Base-by-base conservation (phyloP, 2,329 filamentous ascomycete genomes). In the Cladophialophora yegresii region DNA sequence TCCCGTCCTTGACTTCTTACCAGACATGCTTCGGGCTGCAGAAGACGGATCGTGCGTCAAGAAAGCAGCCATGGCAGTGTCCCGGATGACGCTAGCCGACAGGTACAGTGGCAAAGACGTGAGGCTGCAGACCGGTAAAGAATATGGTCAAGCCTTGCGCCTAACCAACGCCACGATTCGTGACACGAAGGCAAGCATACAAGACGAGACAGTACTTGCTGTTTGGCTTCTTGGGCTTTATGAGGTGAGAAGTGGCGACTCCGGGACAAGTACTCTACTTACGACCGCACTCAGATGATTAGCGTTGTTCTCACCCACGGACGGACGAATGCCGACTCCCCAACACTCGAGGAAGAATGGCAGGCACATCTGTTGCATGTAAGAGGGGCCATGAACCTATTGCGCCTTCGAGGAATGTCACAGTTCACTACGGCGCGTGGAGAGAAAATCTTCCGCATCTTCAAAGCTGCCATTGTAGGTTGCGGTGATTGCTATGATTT, bases 141-240 rank as follows among this genome's bases (percentile, higher is more conserved):
- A 71, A 33, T 71, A 71, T 54, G 63, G 62, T 43, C 57, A 66
- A 30, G 69, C 69, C 10, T 49, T 71, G 20, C 62, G 40, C 22
- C 60, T 66, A 40, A 62, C 67, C 45, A 64, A 64, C 10, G 59
- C 60, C 10, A 67, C 66, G 12, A 64, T 69, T 28, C 63, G 63
- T 9, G 62, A 70, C 49, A 63, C 33, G 36, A 55, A 57, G 43
- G 63, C 55, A 6, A 66, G 62, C 33, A 65, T 68, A 43, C 65
- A 70, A 62, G 69, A 71, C 54, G 69, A 69, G 32, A 66, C 68
- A 12, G 61, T 71, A 6, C 58, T 69, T 26, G 66, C 69, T 12
- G 69, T 71, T 9, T 71, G 69, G 69, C 64, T 71, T 12, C 60
- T 71, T 16, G 66, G 67, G 6, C 62, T 69, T 12, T 71, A 71